phyloP scores from a whole-genome alignment of 441 rosid species.

The Populus hybrid region DNA sequence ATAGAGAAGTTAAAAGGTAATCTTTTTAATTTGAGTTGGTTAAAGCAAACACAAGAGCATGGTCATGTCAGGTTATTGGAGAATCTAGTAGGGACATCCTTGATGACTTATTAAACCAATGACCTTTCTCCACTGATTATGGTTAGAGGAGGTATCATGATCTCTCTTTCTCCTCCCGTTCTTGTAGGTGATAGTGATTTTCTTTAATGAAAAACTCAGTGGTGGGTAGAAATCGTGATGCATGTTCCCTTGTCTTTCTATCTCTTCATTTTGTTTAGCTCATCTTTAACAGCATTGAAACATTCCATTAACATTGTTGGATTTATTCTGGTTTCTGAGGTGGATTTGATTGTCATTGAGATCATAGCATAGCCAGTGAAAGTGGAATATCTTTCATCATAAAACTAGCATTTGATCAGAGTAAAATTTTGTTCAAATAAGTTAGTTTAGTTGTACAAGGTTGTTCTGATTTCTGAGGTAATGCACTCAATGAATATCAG shows the following conservation, averaged over 20 bases:
- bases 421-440: not conserved
- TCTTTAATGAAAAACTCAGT: not conserved
- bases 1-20: not conserved
- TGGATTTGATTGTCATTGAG: not conserved
- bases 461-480: not conserved
- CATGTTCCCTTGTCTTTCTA: not conserved
- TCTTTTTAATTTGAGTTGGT: not conserved
- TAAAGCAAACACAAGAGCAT: not conserved
- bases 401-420: not conserved
- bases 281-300: not conserved
- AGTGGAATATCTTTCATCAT: not conserved
- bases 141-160: not conserved
- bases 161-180: not conserved
- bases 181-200: not conserved
- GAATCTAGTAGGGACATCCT: conserved; percentile 2
- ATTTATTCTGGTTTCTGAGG: not conserved
- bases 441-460: not conserved
- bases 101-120: conserved; percentile 1
- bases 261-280: not conserved
- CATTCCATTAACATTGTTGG: not conserved
- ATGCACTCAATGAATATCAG: not conserved
- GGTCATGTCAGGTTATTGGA: conserved; percentile 7
- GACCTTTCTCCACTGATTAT: not conserved
- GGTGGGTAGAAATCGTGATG: not conserved
- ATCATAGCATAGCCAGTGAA: not conserved